phyloP scores from a whole-genome alignment of 768 basidiomycete species.

The Naganishia randhawae region DNA sequence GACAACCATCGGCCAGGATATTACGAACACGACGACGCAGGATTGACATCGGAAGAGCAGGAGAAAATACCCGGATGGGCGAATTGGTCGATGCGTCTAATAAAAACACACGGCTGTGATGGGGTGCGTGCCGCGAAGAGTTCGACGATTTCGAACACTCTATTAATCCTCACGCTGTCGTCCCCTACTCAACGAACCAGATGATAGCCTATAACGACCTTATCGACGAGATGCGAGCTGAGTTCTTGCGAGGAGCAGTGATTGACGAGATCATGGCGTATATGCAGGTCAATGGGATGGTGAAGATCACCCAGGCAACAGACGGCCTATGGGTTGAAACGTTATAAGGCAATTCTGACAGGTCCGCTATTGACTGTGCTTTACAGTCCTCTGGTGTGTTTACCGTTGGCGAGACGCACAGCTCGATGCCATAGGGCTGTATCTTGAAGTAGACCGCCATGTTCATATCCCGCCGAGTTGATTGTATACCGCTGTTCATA shows the following conservation, averaged over 20 bases:
- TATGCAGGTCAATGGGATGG: constrained; percentile 1
- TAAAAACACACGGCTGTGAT: not conserved
- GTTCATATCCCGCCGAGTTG: no score
- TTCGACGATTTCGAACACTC: not conserved
- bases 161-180: not conserved
- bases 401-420: not conserved
- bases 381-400: not conserved
- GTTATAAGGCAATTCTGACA: not conserved
- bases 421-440: not conserved
- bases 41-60: not conserved
- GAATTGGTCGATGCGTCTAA: not conserved
- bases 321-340: not conserved
- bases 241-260: not conserved
- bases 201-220: not conserved
- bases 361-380: not conserved
- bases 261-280: constrained; percentile 1
- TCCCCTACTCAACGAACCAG: not conserved
- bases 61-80: not conserved
- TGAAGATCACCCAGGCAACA: not conserved
- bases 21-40: not conserved
- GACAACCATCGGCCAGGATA: constrained; percentile 20
- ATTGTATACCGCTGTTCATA: no score
- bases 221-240: not conserved
- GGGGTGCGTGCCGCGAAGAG: not conserved
- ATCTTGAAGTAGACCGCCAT: no score